These are phyloP conservation scores for Cynanchum wilfordii DNA, from an alignment of 257 asterid genomes.

Conservation along the genomic window DNA sequence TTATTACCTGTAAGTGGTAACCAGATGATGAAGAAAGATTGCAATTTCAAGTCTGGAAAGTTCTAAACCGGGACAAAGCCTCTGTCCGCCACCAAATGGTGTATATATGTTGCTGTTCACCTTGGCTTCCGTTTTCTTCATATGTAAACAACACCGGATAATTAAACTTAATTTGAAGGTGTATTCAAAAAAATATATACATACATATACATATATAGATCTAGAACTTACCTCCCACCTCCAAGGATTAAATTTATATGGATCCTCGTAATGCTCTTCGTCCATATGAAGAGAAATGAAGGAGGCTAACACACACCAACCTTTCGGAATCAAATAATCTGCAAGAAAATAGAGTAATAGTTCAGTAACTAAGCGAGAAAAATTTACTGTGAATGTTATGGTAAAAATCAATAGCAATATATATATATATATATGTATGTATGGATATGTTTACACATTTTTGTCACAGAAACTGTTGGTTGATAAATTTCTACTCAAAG, in stretches of 20 bases:
- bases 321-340: conserved; percentile 93
- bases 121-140: conserved; percentile 44
- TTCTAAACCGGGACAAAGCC: conserved; percentile 91
- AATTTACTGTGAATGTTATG: too few species aligned
- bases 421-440: too few species aligned
- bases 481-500: background rate
- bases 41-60: conserved; percentile 89
- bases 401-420: too few species aligned
- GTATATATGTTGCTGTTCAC: conserved; percentile 59
- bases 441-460: background rate
- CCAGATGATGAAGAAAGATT: conserved; percentile 81
- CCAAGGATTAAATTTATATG: conserved; percentile 81
- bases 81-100: conserved; percentile 98
- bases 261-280: conserved; percentile 61
- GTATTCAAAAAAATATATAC: background rate
- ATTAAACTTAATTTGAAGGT: background rate
- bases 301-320: conserved; percentile 84
- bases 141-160: background rate
- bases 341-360: background rate
- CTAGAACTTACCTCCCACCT: conserved; percentile 73
- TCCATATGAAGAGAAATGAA: conserved; percentile 90
- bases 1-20: conserved; percentile 67
- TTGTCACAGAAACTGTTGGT: background rate
- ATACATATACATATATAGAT: too few species aligned
- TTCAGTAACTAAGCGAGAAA: background rate